phyloP scores from a whole-genome alignment of 805 yeast genomes.

The Wickerhamiella bombiphila region DNA sequence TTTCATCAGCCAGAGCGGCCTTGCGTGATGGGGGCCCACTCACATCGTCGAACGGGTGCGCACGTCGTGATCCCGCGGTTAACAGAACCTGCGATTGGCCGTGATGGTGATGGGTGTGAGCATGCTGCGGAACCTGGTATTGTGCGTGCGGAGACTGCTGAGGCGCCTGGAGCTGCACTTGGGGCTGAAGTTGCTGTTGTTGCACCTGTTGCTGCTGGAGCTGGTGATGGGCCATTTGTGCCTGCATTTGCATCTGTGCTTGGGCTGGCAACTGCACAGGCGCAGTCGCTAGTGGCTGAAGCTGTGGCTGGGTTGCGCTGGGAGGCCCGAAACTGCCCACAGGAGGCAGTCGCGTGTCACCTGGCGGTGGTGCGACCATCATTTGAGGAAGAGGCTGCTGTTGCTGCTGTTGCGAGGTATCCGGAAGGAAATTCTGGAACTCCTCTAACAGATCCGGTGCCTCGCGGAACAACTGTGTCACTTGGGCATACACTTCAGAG shows the following conservation, averaged over 20 bases:
- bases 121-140: slow-evolving; percentile 2
- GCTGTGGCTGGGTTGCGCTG: slow-evolving; percentile 1
- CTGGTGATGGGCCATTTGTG: slow-evolving; percentile 2
- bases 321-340: slow-evolving; percentile 72
- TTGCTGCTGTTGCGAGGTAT: slow-evolving; percentile 35
- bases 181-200: not conserved
- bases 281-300: not conserved
- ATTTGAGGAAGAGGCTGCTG: slow-evolving; percentile 7
- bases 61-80: not conserved
- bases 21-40: not conserved
- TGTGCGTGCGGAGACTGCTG: not conserved
- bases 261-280: not conserved
- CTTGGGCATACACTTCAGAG: slow-evolving; percentile 88
- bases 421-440: slow-evolving; percentile 90
- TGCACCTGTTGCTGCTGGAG: not conserved
- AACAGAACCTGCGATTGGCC: too few relatives aligned
- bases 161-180: not conserved
- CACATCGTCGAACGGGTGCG: not conserved
- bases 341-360: slow-evolving; percentile 57
- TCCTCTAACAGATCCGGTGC: slow-evolving; percentile 93
- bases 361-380: slow-evolving; percentile 20
- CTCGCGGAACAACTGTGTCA: slow-evolving; percentile 70
- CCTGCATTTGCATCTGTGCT: slow-evolving; percentile 1
- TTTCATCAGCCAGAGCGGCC: slow-evolving; percentile 55
- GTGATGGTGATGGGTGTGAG: slow-evolving; percentile 1